These are phyloP conservation scores for Scheffersomyces quercinus DNA, from an alignment of 1,139 yeast species.

Conservation along the genomic window DNA sequence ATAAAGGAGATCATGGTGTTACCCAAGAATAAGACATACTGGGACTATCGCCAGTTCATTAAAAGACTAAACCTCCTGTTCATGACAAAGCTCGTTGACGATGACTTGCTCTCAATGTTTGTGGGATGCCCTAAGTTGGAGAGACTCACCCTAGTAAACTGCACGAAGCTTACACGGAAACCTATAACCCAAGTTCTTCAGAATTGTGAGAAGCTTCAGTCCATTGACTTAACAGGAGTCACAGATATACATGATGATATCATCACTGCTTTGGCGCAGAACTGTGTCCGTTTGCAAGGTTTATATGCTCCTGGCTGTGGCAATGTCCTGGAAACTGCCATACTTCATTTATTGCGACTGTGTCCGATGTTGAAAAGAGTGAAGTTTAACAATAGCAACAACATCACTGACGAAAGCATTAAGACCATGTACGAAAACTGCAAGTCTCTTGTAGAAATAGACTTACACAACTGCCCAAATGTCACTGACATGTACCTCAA, in stretches of 20 bases:
- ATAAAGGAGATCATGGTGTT: slow-evolving; percentile 57
- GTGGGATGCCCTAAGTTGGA: slow-evolving; percentile 76
- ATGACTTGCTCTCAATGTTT: slow-evolving; percentile 55
- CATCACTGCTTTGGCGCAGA: slow-evolving; percentile 64
- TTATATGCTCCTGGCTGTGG: slow-evolving; percentile 86
- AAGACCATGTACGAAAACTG: slow-evolving; percentile 65
- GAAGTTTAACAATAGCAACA: slow-evolving; percentile 71
- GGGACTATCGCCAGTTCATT: slow-evolving; percentile 74
- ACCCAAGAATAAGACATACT: slow-evolving; percentile 51
- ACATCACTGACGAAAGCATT: slow-evolving; percentile 71
- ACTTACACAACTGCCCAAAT: slow-evolving; percentile 78
- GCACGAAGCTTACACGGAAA: slow-evolving; percentile 61
- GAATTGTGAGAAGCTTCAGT: slow-evolving; percentile 71
- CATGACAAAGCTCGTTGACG: slow-evolving; percentile 68
- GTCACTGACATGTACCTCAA: slow-evolving; percentile 66
- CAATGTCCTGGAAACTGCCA: slow-evolving; percentile 63
- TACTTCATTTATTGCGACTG: slow-evolving; percentile 55
- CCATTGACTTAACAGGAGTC: slow-evolving; percentile 91
- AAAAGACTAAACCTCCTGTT: slow-evolving; percentile 80
- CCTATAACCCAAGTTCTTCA: slow-evolving; percentile 64
- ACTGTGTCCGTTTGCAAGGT: slow-evolving; percentile 83
- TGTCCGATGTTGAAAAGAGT: slow-evolving; percentile 83
- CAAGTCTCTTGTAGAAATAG: slow-evolving; percentile 83
- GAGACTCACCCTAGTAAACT: slow-evolving; percentile 80
- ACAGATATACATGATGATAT: slow-evolving; percentile 66